phyloP scores from a whole-genome alignment of 257 asterid species.

The Nicotiana knightiana region DNA sequence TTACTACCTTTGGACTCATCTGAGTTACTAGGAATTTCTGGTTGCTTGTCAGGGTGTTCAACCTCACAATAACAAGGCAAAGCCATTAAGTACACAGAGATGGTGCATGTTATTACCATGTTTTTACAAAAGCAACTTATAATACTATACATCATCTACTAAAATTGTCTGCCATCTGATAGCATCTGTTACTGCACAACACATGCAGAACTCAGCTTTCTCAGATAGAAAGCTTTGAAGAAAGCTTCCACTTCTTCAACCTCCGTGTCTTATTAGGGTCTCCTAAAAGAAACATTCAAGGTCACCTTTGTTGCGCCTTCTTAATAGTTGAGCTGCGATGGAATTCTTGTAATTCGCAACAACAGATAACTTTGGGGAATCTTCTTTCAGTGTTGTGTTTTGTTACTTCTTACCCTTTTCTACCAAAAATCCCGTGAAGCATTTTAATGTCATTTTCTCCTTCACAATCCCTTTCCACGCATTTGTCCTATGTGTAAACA shows the following conservation, averaged over 20 bases:
- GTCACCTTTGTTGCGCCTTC: neutral
- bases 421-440: neutral
- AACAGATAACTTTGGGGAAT: neutral
- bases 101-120: neutral
- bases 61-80: neutral
- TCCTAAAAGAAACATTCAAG: neutral
- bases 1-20: neutral
- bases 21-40: neutral
- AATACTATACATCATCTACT: neutral
- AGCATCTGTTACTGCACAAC: neutral
- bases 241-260: neutral
- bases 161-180: neutral
- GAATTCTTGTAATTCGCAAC: neutral
- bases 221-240: neutral
- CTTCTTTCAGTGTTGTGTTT: neutral
- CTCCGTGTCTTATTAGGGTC: neutral
- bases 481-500: no score
- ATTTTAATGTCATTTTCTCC: neutral
- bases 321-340: neutral
- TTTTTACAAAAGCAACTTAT: neutral
- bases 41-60: neutral
- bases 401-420: neutral
- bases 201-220: neutral
- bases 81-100: neutral
- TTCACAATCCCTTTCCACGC: no score